Base-by-base conservation (phyloP, 805 yeast species). In the Candida golubevii region DNA sequence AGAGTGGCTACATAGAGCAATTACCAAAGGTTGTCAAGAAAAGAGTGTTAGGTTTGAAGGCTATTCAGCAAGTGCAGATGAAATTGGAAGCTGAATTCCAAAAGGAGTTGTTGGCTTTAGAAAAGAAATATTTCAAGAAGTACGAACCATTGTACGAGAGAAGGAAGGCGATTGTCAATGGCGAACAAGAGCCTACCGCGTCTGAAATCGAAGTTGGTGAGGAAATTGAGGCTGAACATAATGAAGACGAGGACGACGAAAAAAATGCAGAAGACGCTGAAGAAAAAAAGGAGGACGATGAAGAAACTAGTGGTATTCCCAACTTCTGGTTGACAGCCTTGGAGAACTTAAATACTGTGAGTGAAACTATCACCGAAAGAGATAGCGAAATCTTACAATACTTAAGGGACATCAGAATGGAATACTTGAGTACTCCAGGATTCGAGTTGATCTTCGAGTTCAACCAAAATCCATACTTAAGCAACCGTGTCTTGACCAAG, bases 281-380 rank as follows among this genome's bases (percentile, higher is more conserved):
- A n/a, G 77, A 66, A 29, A 18, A 18, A 18, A 18, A 18, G 23
- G 23, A 18, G 23, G 61, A 53, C 7, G 64, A 49, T 39, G 62
- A 43, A 33, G 73, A 64, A 28, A 71, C 65, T 15, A 67, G 72
- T 39, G 99, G 99, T 51, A 79, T 93, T 54, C 98, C 99, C 46
- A 82, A 85, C 39, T 93, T 93, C 75, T 93, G 99, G 99, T 76
- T 91, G 58, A 93, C 98, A 14, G 95, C 98, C 6, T 72, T 93
- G 66, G 91, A 85, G 65, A 93, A 90, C 69, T 73, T 93, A 56
- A 79, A 82, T 27, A 81, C 86, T 27, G 80, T 90, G 39, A 78
- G 88, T 30, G 95, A 89, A 50, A 81, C 88, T 52, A 86, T 93
- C 56, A 80, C 93, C 36, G 97, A 88, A 44, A 80, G 95, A 60